Conservation (phyloP, 805 yeast genomes). For the Sugiyamaella marilandica region DNA sequence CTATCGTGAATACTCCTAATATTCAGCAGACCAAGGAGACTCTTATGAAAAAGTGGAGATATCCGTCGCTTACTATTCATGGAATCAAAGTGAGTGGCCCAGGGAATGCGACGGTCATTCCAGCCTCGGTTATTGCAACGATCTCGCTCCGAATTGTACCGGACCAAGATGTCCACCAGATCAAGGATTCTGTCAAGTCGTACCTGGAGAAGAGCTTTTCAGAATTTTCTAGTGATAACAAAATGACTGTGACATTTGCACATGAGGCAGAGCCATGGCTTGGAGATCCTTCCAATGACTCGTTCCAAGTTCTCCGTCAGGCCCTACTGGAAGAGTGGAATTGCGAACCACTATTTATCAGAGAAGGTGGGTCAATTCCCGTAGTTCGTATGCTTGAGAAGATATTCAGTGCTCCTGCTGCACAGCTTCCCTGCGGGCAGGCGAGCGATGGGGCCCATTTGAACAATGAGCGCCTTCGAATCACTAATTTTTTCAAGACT, state of each 20-base stretch:
- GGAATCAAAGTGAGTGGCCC: slow-evolving; percentile 86
- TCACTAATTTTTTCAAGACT: slow-evolving; percentile 70
- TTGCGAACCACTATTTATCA: slow-evolving; percentile 69
- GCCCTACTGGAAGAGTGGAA: slow-evolving; percentile 73
- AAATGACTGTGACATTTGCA: slow-evolving; percentile 52
- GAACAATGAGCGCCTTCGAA: slow-evolving; percentile 77
- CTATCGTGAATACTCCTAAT: slow-evolving; percentile 46
- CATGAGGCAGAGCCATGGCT: slow-evolving; percentile 97
- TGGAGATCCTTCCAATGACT: slow-evolving; percentile 74
- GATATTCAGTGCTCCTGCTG: slow-evolving; percentile 79
- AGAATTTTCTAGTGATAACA: slow-evolving; percentile 54
- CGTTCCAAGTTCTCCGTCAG: slow-evolving; percentile 60
- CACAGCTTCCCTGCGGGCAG: slow-evolving; percentile 96
- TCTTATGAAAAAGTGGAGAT: slow-evolving; percentile 80
- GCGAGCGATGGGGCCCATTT: slow-evolving; percentile 91
- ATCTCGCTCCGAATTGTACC: slow-evolving; percentile 87
- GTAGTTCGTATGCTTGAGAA: slow-evolving; percentile 81
- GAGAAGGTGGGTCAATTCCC: slow-evolving; percentile 98
- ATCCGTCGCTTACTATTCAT: slow-evolving; percentile 85
- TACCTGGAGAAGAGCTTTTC: slow-evolving; percentile 48
- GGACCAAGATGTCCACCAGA: slow-evolving; percentile 61
- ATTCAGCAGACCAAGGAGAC: slow-evolving; percentile 27
- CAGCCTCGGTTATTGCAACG: slow-evolving; percentile 70
- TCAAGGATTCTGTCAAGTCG: slow-evolving; percentile 47
- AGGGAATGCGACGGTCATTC: slow-evolving; percentile 82